Evolutionary conservation across 140 eudicot species (phyloP).

Genomic region (Anethum foeniculum): DNA sequence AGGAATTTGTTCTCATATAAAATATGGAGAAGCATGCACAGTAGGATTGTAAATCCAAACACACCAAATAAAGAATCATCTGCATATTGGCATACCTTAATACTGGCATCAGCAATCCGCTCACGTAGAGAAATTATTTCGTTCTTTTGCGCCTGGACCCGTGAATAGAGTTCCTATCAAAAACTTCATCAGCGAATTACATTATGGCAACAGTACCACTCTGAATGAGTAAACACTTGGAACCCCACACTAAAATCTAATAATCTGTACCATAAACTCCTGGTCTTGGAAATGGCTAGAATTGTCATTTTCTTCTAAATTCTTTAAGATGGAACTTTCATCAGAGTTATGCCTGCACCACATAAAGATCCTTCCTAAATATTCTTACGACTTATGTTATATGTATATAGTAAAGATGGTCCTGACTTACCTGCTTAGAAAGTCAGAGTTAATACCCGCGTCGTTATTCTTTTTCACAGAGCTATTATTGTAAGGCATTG

Average conservation of each 20-base stretch:
- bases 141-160: conserved; percentile 50
- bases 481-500: conserved; percentile 52
- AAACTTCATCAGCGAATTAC: background rate
- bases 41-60: background rate
- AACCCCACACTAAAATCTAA: conserved; percentile 2
- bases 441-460: conserved; percentile 31
- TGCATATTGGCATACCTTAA: conserved; percentile 38
- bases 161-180: conserved; percentile 58
- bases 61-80: background rate
- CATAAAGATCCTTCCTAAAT: conserved; percentile 7
- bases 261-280: conserved; percentile 39
- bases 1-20: background rate
- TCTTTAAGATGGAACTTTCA: conserved; percentile 36
- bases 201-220: conserved; percentile 7
- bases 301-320: conserved; percentile 41
- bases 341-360: conserved; percentile 42
- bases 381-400: background rate
- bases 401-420: background rate
- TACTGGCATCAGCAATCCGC: conserved; percentile 62
- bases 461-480: conserved; percentile 33
- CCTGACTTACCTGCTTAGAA: conserved; percentile 42
- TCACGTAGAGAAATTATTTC: conserved; percentile 58
- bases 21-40: background rate
- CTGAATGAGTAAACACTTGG: background rate
- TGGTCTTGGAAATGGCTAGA: conserved; percentile 37